phyloP scores from a whole-genome alignment of 345 rosid genomes.

The Ricinus communis region DNA sequence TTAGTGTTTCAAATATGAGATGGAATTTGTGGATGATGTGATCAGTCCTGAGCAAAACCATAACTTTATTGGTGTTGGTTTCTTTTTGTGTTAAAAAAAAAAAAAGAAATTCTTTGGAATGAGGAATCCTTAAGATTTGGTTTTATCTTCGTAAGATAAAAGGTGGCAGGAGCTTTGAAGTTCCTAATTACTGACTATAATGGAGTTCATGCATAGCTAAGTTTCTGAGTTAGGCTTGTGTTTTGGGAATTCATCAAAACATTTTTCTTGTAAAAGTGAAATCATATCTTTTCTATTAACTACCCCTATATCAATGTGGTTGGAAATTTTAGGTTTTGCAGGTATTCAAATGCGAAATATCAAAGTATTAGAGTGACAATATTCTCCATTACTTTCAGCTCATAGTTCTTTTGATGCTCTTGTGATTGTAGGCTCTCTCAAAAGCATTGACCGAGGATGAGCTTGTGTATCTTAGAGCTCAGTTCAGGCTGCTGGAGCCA shows the following conservation, averaged over 20 bases:
- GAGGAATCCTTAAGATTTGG: not conserved
- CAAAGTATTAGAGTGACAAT: not conserved
- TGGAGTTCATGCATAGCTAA: not conserved
- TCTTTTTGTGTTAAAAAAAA: not conserved
- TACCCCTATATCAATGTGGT: not conserved
- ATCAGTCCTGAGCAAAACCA: not conserved
- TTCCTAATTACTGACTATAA: not conserved
- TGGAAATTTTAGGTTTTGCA: not conserved
- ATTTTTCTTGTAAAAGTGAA: too few species aligned
- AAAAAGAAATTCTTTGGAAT: too few species aligned
- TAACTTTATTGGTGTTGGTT: not conserved
- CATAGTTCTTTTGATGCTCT: conserved; percentile 2
- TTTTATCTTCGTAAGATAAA: not conserved
- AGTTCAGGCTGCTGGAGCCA: conserved; percentile 81
- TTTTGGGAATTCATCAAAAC: not conserved
- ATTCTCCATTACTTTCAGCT: conserved; percentile 1
- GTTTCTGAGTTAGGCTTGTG: not conserved
- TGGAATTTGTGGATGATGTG: not conserved
- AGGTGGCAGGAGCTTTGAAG: not conserved
- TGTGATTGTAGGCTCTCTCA: conserved; percentile 72
- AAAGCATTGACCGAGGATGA: conserved; percentile 87
- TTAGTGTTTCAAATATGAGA: not conserved
- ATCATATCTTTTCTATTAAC: not conserved
- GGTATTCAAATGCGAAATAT: not conserved
- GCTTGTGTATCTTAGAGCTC: conserved; percentile 72